phyloP scores from a whole-genome alignment of 352 stramenopile genomes.

The Pythium dissimile region DNA sequence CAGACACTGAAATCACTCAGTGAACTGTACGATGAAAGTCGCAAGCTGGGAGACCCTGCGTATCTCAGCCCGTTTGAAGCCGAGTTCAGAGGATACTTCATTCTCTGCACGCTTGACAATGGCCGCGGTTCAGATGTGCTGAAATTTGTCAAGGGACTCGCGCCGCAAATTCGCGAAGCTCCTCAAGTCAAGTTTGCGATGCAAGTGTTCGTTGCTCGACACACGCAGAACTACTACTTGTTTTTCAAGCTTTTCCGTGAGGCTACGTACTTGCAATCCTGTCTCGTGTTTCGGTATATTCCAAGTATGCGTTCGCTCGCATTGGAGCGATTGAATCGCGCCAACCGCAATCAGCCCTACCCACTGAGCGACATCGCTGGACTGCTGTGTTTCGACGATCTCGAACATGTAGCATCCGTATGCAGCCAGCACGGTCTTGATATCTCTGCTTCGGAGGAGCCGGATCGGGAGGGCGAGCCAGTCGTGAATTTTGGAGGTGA shows the following conservation, averaged over 20 bases:
- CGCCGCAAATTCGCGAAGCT: slow-evolving; percentile 50
- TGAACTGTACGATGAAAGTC: slow-evolving; percentile 84
- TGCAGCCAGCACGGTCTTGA: slow-evolving; percentile 66
- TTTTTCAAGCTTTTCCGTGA: slow-evolving; percentile 78
- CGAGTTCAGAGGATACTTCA: slow-evolving; percentile 84
- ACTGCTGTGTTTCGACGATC: slow-evolving; percentile 78
- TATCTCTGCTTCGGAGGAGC: slow-evolving; percentile 34
- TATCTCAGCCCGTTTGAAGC: slow-evolving; percentile 81
- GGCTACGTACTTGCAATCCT: slow-evolving; percentile 81
- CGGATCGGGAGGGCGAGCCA: slow-evolving; percentile 31
- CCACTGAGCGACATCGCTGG: slow-evolving; percentile 58
- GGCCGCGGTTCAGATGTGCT: slow-evolving; percentile 77
- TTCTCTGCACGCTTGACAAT: slow-evolving; percentile 83
- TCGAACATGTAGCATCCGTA: slow-evolving; percentile 62
- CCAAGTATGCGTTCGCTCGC: slow-evolving; percentile 66
- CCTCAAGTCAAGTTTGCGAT: slow-evolving; percentile 86
- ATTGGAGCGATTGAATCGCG: slow-evolving; percentile 78
- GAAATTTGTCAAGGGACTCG: slow-evolving; percentile 81
- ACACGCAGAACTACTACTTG: slow-evolving; percentile 79
- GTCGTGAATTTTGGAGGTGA: slow-evolving; percentile 74
- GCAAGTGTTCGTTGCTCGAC: slow-evolving; percentile 80
- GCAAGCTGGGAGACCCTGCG: slow-evolving; percentile 51
- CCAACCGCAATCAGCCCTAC: slow-evolving; percentile 67
- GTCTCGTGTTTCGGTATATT: slow-evolving; percentile 80
- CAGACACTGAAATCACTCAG: slow-evolving; percentile 87